A percentile compares a stretch with the other conserved stretches of the same genome.
These are phyloP conservation scores for Trematosphaeria pertusa DNA, from an alignment of 2,329 filamentous ascomycete genomes.

Conservation along the genomic window DNA sequence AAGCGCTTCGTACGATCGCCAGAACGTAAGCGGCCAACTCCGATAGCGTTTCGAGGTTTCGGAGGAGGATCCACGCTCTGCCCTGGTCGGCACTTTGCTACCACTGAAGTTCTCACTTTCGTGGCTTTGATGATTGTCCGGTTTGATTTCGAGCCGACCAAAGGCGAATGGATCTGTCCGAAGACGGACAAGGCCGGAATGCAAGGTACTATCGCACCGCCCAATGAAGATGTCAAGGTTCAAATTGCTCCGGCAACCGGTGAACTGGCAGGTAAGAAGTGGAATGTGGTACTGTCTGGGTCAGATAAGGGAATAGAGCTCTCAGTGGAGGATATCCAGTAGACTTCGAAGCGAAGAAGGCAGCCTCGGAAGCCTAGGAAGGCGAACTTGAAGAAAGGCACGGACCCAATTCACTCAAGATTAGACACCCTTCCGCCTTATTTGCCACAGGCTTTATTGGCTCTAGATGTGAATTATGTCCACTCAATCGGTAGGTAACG, in stretches of 20 bases:
- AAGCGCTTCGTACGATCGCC: conserved; percentile 36
- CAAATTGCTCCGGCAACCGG: conserved; percentile 1
- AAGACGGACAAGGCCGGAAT: conserved; percentile 20
- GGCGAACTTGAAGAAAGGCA: no score
- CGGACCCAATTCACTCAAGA: not conserved
- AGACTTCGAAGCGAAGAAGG: not conserved
- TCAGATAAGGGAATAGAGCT: conserved; percentile 11
- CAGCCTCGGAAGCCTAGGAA: not conserved
- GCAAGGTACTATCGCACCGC: conserved; percentile 4
- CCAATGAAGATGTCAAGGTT: conserved; percentile 20
- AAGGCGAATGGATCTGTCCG: conserved; percentile 19
- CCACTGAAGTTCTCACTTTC: conserved; percentile 34
- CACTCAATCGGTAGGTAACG: no score
- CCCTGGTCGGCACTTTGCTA: conserved; percentile 43
- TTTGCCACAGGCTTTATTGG: no score
- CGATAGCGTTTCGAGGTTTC: conserved; percentile 32
- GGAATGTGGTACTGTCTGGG: conserved; percentile 14
- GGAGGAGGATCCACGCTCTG: conserved; percentile 39
- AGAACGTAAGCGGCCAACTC: conserved; percentile 12
- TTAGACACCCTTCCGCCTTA: no score
- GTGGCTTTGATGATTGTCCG: conserved; percentile 32
- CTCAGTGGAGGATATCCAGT: conserved; percentile 8
- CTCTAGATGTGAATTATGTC: no score
- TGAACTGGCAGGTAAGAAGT: conserved; percentile 10
- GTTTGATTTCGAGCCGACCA: conserved; percentile 30